Evolutionary conservation across 1,284 basidiomycete genomes (phyloP).

Genomic region (Melampsora abietis-canadensis): DNA sequence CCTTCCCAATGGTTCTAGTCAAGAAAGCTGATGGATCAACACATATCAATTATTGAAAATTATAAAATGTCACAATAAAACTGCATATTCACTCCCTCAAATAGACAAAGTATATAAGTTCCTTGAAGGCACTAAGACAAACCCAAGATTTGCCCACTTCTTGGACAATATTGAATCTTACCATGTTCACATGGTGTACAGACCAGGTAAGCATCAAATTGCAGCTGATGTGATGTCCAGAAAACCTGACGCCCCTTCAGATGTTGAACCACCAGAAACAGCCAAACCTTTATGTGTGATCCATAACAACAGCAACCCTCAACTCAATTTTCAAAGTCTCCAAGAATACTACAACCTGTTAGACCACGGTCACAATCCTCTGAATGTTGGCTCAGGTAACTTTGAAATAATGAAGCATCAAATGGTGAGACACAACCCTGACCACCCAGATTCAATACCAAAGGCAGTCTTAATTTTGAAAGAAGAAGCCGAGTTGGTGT

Average conservation of each 20-base stretch:
- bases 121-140: not conserved
- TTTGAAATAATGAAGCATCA: too few relatives aligned
- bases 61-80: constrained; percentile 3
- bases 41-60: not conserved
- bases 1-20: not conserved
- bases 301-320: too few relatives aligned
- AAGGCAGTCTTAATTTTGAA: too few relatives aligned
- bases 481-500: too few relatives aligned
- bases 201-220: constrained; percentile 13
- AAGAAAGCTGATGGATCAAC: not conserved
- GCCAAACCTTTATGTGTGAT: not conserved
- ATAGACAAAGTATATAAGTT: constrained; percentile 6
- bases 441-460: too few relatives aligned
- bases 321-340: too few relatives aligned
- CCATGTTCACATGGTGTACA: constrained; percentile 7
- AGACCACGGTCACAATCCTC: too few relatives aligned
- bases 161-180: constrained; percentile 16
- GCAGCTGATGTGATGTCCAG: constrained; percentile 12
- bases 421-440: too few relatives aligned
- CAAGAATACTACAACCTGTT: too few relatives aligned
- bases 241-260: constrained; percentile 1
- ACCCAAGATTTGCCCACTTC: not conserved
- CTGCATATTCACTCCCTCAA: not conserved
- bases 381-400: too few relatives aligned
- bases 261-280: constrained; percentile 7